phyloP scores from a whole-genome alignment of 306 rosid genomes.

The Hylodesmum podocarpum region DNA sequence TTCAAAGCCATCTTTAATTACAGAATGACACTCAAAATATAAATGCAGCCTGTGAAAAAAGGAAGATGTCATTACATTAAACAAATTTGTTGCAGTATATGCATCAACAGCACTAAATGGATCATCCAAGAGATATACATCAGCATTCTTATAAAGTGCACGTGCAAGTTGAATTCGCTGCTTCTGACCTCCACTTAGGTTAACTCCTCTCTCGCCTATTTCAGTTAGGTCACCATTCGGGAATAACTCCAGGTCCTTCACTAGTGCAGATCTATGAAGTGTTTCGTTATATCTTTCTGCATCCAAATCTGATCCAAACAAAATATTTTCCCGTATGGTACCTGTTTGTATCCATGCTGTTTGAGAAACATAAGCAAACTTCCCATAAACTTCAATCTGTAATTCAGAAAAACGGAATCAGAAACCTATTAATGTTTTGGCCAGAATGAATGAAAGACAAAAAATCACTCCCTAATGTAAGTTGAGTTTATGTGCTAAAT shows the following conservation, averaged over 20 bases:
- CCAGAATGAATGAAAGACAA: neutral
- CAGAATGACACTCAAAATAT: neutral
- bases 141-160: conserved; percentile 69
- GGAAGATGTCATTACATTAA: conserved; percentile 32
- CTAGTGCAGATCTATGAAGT: neutral
- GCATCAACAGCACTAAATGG: conserved; percentile 65
- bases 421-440: neutral
- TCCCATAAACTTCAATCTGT: conserved; percentile 42
- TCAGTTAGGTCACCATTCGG: neutral
- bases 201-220: conserved; percentile 10
- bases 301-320: conserved; percentile 48
- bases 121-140: conserved; percentile 61
- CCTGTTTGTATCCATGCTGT: conserved; percentile 56
- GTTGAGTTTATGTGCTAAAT: neutral
- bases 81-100: conserved; percentile 40
- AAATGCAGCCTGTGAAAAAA: neutral
- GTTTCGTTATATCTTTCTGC: conserved; percentile 34
- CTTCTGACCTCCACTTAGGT: conserved; percentile 8
- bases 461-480: neutral
- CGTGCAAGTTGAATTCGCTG: conserved; percentile 39
- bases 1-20: neutral
- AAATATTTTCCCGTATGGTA: conserved; percentile 44
- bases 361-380: conserved; percentile 54
- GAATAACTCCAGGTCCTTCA: neutral
- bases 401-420: neutral